Conservation (phyloP, 345 rosid species). For the Noccaea bulbosa region DNA sequence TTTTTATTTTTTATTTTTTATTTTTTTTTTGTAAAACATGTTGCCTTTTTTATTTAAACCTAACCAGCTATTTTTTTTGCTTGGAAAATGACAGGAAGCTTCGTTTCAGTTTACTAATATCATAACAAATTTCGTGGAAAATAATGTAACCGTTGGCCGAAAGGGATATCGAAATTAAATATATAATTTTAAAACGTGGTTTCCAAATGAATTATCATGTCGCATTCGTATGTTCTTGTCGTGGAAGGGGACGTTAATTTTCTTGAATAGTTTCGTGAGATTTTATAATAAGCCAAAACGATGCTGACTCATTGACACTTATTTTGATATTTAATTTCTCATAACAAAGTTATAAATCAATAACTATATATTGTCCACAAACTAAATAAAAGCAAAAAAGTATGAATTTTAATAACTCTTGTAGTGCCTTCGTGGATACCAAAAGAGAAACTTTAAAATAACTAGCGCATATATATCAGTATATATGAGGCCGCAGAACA, state of each 20-base stretch:
- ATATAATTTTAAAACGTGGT: constrained; percentile 10
- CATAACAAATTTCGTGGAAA: background rate
- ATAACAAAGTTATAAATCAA: constrained; percentile 20
- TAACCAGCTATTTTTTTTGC: background rate
- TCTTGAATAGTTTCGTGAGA: constrained; percentile 24
- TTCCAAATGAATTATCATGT: constrained; percentile 23
- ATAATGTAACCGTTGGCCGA: constrained; percentile 7
- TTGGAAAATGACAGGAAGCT: constrained; percentile 6
- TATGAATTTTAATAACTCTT: constrained; percentile 5
- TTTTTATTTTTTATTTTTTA: no score
- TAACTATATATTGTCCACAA: constrained; percentile 37
- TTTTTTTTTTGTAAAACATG: no score
- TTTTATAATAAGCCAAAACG: constrained; percentile 30
- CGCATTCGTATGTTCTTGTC: constrained; percentile 35
- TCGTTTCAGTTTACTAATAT: constrained; percentile 23
- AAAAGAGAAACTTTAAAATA: background rate
- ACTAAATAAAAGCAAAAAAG: constrained; percentile 26
- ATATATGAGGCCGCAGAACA: background rate
- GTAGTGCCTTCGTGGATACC: constrained; percentile 15
- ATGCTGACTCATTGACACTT: constrained; percentile 41
- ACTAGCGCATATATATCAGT: background rate
- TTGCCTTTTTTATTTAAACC: background rate
- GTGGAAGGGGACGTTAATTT: constrained; percentile 26
- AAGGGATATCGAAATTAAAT: constrained; percentile 28
- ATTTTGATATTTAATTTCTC: constrained; percentile 9